phyloP scores from a whole-genome alignment of 179 eudicot genomes.

The Sideroxylon spinosum region DNA sequence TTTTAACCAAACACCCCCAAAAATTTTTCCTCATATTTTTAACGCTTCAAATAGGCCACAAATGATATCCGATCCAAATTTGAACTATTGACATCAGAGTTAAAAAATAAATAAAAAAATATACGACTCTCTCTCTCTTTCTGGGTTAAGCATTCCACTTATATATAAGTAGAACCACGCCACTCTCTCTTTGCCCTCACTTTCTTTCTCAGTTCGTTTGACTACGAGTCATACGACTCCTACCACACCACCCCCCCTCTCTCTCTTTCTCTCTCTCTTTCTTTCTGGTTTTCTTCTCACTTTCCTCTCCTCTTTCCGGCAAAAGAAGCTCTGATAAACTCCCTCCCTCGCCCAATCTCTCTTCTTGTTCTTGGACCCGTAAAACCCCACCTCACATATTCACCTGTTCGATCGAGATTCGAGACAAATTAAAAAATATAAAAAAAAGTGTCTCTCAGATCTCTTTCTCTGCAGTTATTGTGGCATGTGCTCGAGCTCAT shows the following conservation, averaged over 20 bases:
- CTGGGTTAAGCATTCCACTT: no score
- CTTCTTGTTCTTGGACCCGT: neutral
- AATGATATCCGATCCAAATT: no score
- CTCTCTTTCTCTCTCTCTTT: slow-evolving; percentile 14
- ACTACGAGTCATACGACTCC: slow-evolving; percentile 1
- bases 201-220: slow-evolving; percentile 16
- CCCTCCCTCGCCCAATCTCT: slow-evolving; percentile 5
- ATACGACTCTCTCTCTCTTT: no score
- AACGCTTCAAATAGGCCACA: no score
- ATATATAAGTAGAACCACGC: neutral
- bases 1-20: no score
- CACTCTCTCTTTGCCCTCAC: slow-evolving; percentile 14
- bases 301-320: slow-evolving; percentile 9
- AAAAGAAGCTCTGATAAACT: neutral
- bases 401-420: neutral
- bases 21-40: no score
- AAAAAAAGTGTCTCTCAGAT: neutral
- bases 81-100: no score
- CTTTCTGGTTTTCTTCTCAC: neutral
- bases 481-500: neutral
- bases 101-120: no score
- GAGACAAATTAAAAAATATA: no score
- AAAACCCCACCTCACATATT: neutral
- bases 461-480: neutral
- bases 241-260: slow-evolving; percentile 3